Conservation (phyloP, 106 monocot genomes). For the Apostasia ramifera region DNA sequence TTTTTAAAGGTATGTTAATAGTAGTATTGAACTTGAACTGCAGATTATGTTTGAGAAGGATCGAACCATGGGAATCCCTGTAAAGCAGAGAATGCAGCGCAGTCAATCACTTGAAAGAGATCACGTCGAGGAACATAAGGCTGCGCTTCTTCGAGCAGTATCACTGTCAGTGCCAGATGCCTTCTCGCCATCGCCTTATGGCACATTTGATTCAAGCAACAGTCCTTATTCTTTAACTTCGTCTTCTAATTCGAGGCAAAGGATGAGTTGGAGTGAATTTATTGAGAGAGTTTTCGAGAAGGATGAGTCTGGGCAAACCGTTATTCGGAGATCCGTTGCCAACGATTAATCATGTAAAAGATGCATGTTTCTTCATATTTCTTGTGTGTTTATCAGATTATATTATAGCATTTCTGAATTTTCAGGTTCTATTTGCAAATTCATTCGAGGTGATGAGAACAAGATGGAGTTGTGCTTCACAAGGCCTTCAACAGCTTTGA, state of each 20-base stretch:
- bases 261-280: slow-evolving; percentile 64
- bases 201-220: slow-evolving; percentile 59
- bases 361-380: no score
- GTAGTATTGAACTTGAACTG: no score
- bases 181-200: slow-evolving; percentile 53
- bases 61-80: slow-evolving; percentile 47
- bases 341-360: no score
- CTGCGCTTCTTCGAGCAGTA: slow-evolving; percentile 66
- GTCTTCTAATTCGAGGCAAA: slow-evolving; percentile 19
- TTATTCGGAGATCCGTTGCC: slow-evolving; percentile 16
- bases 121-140: slow-evolving; percentile 67
- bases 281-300: slow-evolving; percentile 58
- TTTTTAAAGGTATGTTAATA: no score
- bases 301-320: slow-evolving; percentile 49
- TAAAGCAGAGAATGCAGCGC: slow-evolving; percentile 68
- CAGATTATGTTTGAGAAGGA: slow-evolving; percentile 81
- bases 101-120: slow-evolving; percentile 48
- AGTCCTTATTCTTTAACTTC: slow-evolving; percentile 6
- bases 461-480: no score
- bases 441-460: no score
- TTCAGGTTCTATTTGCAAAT: no score
- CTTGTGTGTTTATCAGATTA: no score
- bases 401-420: no score
- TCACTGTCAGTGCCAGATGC: slow-evolving; percentile 70
- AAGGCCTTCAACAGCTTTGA: no score